Conservation (phyloP, 345 rosid genomes). For the Eutrema yunnanense region DNA sequence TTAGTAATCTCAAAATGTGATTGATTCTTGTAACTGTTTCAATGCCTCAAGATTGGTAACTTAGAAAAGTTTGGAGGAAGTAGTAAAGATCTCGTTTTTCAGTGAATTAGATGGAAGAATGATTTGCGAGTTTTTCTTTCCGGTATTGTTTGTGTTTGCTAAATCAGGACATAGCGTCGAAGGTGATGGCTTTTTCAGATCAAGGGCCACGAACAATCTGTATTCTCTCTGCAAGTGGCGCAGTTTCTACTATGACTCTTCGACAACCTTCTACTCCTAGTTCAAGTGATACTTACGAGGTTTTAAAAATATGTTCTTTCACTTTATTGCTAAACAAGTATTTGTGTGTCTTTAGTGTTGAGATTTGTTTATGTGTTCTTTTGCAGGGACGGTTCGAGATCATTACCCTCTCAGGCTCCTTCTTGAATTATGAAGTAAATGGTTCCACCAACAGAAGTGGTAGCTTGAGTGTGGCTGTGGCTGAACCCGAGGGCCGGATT, state of each 20-base stretch:
- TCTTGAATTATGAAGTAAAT: constrained; percentile 47
- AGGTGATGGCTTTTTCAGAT: constrained; percentile 63
- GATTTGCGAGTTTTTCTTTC: not conserved
- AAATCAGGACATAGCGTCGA: constrained; percentile 68
- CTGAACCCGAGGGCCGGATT: constrained; percentile 68
- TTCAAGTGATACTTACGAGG: constrained; percentile 71
- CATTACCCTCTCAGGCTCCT: constrained; percentile 73
- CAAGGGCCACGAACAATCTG: constrained; percentile 80
- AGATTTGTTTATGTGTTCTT: not conserved
- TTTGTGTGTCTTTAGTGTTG: not conserved
- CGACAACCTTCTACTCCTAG: constrained; percentile 55
- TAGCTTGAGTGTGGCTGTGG: constrained; percentile 65
- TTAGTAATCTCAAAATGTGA: not conserved
- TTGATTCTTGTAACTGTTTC: not conserved
- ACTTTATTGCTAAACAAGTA: not conserved
- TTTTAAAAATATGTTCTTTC: constrained; percentile 10
- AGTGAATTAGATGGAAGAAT: not conserved
- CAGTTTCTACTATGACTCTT: constrained; percentile 63
- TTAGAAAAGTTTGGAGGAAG: not conserved
- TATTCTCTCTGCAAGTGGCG: constrained; percentile 89
- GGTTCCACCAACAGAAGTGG: constrained; percentile 41
- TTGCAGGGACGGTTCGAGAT: constrained; percentile 81
- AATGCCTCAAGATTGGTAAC: not conserved
- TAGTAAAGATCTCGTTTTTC: not conserved
- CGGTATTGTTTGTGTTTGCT: not conserved